Evolutionary conservation across 805 yeast species (phyloP), one percentile per base, ranked within the genome.

Genomic region (Suhomyces vadensis): DNA sequence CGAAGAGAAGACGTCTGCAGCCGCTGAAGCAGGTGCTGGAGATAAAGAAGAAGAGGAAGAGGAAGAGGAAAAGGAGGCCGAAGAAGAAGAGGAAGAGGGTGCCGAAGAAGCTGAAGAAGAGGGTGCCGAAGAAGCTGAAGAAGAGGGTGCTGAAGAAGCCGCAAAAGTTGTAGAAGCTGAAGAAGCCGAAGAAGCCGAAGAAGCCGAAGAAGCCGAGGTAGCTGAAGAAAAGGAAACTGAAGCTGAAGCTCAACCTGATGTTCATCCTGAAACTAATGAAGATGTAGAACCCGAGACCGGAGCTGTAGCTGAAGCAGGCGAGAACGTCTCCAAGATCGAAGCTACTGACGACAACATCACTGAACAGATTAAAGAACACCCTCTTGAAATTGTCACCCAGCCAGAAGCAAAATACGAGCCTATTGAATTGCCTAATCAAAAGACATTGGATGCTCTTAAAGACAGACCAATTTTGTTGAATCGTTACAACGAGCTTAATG

Each of bases 401-500:
- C 64, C 70, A 5, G 64, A 56, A 36, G 52, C 65, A 41, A 64
- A 67, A 52, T 63, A 50, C 44, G 67, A 55, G 38, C 73, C 74
- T 3, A 60, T 65, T 31, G 59, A 57, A 31, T 54, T 59, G 19
- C 75, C 75, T 13, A 64, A 65, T 50, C 63, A 64, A 41, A 65
- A 63, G 31, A 56, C 57, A 36, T 63, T 58, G 63, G 73, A 65
- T 48, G 49, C 60, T 51, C 62, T 75, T 39, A 63, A 70, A 31
- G 75, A 68, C 46, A 74, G 76, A 50, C 84, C 84, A 23, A 65
- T 67, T 31, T 59, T 79, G 58, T 64, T 77, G 50, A 60, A 60
- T 47, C 67, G 75, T 39, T 79, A 78, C 64, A 63, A 73, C 49
- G 81, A 72, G 43, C 71, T 78, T 55, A 76, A 74, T 51, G 56